Conservation (phyloP, 2,329 filamentous ascomycete species). For the Aaosphaeria pasadenensis region DNA sequence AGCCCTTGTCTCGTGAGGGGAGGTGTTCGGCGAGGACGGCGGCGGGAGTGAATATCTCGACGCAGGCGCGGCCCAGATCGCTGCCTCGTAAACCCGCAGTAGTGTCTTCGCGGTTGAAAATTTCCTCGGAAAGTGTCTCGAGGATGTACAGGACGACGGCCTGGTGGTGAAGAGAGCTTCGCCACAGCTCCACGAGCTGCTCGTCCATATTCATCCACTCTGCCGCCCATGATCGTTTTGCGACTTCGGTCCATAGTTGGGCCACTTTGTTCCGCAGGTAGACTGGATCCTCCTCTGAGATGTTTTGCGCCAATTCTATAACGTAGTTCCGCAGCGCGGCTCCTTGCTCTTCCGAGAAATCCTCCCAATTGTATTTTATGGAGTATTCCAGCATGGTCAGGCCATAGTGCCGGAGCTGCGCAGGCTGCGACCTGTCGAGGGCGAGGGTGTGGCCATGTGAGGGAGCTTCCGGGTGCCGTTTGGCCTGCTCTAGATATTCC, state of each 20-base stretch:
- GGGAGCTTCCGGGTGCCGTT: constrained; percentile 74
- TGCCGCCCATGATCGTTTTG: constrained; percentile 87
- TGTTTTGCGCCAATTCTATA: constrained; percentile 69
- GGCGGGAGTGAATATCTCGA: constrained; percentile 88
- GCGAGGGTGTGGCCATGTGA: constrained; percentile 83
- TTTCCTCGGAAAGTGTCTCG: constrained; percentile 89
- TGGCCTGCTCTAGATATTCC: constrained; percentile 80
- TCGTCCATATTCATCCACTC: constrained; percentile 96
- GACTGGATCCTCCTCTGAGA: constrained; percentile 69
- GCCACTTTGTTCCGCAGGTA: constrained; percentile 93
- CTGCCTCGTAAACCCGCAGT: constrained; percentile 80
- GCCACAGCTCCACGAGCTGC: constrained; percentile 78
- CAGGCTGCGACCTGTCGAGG: constrained; percentile 68
- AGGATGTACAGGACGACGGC: constrained; percentile 85
- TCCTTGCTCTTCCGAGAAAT: constrained; percentile 67
- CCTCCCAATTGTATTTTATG: constrained; percentile 79
- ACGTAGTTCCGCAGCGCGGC: constrained; percentile 71
- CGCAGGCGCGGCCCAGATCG: constrained; percentile 80
- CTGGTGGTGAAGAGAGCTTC: constrained; percentile 62
- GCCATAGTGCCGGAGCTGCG: constrained; percentile 88
- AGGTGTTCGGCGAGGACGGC: constrained; percentile 72
- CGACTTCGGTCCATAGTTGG: constrained; percentile 90
- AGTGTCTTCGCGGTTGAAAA: constrained; percentile 87
- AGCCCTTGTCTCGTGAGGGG: constrained; percentile 66
- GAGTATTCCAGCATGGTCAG: constrained; percentile 88